Conservation (phyloP, 208 protist species). For the Leishmania tropica region DNA sequence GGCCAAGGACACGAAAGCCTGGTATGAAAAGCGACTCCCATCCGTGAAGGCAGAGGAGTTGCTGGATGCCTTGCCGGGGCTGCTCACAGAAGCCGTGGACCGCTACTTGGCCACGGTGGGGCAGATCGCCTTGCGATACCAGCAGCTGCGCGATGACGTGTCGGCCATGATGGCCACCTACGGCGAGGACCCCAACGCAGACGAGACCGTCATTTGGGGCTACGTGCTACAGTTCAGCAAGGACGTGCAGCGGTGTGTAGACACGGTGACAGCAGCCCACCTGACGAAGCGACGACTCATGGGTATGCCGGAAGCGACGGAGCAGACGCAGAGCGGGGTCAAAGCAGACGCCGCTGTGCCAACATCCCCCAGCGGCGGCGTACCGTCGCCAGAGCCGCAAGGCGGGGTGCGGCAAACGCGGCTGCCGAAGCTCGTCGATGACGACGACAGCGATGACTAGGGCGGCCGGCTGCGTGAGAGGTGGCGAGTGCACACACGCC, state of each 20-base stretch:
- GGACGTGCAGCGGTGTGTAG: conserved; percentile 47
- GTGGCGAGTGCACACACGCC: background rate
- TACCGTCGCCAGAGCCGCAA: background rate
- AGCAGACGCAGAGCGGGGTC: background rate
- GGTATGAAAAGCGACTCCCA: conserved; percentile 45
- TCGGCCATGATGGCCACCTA: conserved; percentile 69
- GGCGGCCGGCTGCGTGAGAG: background rate
- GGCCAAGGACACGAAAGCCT: conserved; percentile 42
- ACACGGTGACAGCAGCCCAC: conserved; percentile 25
- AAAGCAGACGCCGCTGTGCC: background rate
- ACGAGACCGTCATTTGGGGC: conserved; percentile 69
- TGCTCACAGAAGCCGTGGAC: conserved; percentile 34
- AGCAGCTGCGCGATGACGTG: conserved; percentile 69
- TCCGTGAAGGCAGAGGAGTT: conserved; percentile 16
- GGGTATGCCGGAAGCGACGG: background rate
- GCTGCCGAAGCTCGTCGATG: conserved; percentile 21
- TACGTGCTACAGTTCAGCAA: conserved; percentile 61
- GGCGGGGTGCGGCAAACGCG: background rate
- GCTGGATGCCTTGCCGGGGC: conserved; percentile 46
- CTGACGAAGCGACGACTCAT: conserved; percentile 35
- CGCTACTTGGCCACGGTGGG: conserved; percentile 40
- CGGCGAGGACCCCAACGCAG: conserved; percentile 65
- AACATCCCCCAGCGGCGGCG: background rate
- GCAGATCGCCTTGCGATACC: conserved; percentile 61
- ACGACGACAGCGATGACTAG: conserved; percentile 12